phyloP scores from a whole-genome alignment of 208 protist genomes.

The Lotmaria passim region DNA sequence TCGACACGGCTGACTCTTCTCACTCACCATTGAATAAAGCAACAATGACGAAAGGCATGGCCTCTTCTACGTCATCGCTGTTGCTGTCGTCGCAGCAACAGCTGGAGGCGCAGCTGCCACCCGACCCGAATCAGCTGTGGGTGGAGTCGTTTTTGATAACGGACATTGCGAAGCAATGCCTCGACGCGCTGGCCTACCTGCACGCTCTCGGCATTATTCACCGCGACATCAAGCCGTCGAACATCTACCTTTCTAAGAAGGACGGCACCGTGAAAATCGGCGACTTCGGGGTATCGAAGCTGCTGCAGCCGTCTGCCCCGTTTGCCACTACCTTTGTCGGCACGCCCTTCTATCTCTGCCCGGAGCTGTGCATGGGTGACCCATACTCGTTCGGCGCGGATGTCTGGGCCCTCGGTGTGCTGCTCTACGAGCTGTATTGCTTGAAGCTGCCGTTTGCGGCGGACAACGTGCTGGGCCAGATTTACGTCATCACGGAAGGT shows the following conservation, averaged over 20 bases:
- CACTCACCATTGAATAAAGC: background rate
- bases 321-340: conserved; percentile 87
- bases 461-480: conserved; percentile 85
- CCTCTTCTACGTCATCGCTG: background rate
- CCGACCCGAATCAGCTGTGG: conserved; percentile 37
- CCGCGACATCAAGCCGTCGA: conserved; percentile 93
- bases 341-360: conserved; percentile 90
- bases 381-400: conserved; percentile 86
- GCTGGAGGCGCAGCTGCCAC: conserved; percentile 6
- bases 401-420: conserved; percentile 86
- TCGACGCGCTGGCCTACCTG: conserved; percentile 85
- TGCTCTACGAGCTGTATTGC: conserved; percentile 89
- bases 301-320: conserved; percentile 60
- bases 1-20: background rate
- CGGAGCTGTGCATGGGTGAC: conserved; percentile 88
- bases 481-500: conserved; percentile 87
- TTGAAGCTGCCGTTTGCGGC: conserved; percentile 80
- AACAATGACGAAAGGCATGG: background rate
- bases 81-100: background rate
- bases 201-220: conserved; percentile 87
- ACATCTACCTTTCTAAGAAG: conserved; percentile 80
- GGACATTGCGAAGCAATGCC: conserved; percentile 77
- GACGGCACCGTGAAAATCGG: conserved; percentile 74
- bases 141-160: conserved; percentile 77
- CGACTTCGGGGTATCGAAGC: conserved; percentile 90